phyloP scores from a whole-genome alignment of 2,329 filamentous ascomycete species.

The Monosporascus sp. region DNA sequence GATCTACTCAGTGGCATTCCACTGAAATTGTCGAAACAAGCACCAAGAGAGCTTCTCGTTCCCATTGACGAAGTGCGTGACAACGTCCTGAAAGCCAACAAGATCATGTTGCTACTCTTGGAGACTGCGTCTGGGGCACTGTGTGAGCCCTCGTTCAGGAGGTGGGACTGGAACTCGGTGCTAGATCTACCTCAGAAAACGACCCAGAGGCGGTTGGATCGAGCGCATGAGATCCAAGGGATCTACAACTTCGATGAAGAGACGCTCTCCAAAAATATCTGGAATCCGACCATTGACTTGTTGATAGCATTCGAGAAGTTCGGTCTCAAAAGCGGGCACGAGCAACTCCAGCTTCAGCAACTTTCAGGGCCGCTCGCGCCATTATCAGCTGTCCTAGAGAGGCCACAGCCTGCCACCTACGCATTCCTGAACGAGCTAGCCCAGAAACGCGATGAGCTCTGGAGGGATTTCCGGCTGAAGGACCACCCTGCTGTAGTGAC shows the following conservation, averaged over 20 bases:
- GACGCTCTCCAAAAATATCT: slow-evolving; percentile 11
- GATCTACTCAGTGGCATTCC: slow-evolving; percentile 10
- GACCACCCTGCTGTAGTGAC: slow-evolving; percentile 1
- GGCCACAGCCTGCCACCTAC: too few relatives aligned
- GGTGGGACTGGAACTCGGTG: too few relatives aligned
- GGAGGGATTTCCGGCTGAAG: slow-evolving; percentile 4
- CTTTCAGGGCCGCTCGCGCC: not conserved
- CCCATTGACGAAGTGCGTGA: not conserved
- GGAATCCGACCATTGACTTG: slow-evolving; percentile 25
- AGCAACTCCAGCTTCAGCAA: not conserved
- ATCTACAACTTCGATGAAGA: too few relatives aligned
- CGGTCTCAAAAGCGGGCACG: slow-evolving; percentile 6
- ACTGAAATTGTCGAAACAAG: not conserved
- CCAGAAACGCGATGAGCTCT: slow-evolving; percentile 14
- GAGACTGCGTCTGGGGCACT: slow-evolving; percentile 4
- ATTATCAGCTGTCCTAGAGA: too few relatives aligned
- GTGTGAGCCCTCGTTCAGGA: slow-evolving; percentile 1
- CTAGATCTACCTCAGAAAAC: not conserved
- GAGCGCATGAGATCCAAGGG: not conserved
- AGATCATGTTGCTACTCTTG: slow-evolving; percentile 7
- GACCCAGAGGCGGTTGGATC: not conserved
- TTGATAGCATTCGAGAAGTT: slow-evolving; percentile 21
- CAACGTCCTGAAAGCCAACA: slow-evolving; percentile 7
- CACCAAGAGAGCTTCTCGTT: not conserved
- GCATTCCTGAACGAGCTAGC: slow-evolving; percentile 16